phyloP scores from a whole-genome alignment of 2,329 filamentous ascomycete genomes.

The Colletotrichum orchidophilum region DNA sequence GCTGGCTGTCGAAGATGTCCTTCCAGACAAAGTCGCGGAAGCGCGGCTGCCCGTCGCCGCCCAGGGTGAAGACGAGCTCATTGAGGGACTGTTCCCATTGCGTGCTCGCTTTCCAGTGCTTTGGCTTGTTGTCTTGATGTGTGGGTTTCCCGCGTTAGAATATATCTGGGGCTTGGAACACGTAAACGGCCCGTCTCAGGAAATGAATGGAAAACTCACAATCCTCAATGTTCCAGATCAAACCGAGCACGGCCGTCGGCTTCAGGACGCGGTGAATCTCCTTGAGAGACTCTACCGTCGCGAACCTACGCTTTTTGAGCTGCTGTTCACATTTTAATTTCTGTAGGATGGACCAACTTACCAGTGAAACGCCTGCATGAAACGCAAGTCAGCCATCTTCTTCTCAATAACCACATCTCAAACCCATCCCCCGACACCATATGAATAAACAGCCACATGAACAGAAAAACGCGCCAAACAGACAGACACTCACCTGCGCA shows the following conservation, averaged over 20 bases:
- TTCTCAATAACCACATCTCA: neutral
- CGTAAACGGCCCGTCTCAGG: too few relatives aligned
- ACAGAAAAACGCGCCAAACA: constrained; percentile 5
- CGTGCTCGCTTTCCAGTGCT: constrained; percentile 62
- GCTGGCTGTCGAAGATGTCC: constrained; percentile 69
- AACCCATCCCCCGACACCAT: neutral
- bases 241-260: constrained; percentile 67
- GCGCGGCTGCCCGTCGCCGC: constrained; percentile 66
- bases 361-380: constrained; percentile 64
- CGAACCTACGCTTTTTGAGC: constrained; percentile 64
- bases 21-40: constrained; percentile 74
- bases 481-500: constrained; percentile 64
- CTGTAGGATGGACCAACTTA: constrained; percentile 42
- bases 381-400: constrained; percentile 22
- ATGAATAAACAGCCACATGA: neutral
- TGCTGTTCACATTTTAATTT: neutral
- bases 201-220: constrained; percentile 57
- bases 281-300: constrained; percentile 66
- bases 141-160: constrained; percentile 14
- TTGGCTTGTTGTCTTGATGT: constrained; percentile 69
- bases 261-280: constrained; percentile 75
- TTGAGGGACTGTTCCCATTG: constrained; percentile 71
- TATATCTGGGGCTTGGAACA: constrained; percentile 20
- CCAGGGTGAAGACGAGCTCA: constrained; percentile 62
- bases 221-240: constrained; percentile 81